These are phyloP conservation scores for Neurospora intermedia DNA, from an alignment of 495 filamentous ascomycete genomes.

Conservation along the genomic window DNA sequence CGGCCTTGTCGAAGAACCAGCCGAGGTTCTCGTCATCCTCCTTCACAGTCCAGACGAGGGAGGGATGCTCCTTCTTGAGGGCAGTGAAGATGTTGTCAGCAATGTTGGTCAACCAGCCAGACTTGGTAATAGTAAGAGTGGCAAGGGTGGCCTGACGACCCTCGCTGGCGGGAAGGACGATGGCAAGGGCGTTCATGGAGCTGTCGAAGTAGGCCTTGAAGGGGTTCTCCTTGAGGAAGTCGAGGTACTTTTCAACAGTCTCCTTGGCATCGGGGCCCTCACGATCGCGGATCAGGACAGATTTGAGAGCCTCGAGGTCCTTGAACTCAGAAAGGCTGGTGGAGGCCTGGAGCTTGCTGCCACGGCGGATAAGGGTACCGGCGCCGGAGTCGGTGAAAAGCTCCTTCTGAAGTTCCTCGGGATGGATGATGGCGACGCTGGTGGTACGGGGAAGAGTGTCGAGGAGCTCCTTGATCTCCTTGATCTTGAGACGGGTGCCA, in stretches of 20 bases:
- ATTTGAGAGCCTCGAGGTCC: constrained; percentile 65
- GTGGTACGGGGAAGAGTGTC: constrained; percentile 79
- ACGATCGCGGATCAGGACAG: constrained; percentile 74
- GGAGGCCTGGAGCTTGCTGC: constrained; percentile 77
- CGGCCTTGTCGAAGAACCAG: constrained; percentile 98
- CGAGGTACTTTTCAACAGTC: constrained; percentile 78
- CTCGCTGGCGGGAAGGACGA: constrained; percentile 64
- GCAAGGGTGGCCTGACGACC: constrained; percentile 63
- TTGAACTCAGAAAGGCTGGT: constrained; percentile 67
- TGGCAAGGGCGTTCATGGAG: constrained; percentile 90
- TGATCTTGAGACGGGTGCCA: constrained; percentile 94
- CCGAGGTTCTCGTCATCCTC: constrained; percentile 94
- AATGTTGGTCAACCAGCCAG: constrained; percentile 90
- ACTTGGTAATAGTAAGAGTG: constrained; percentile 90
- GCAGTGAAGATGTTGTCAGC: constrained; percentile 95
- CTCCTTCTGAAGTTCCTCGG: constrained; percentile 88
- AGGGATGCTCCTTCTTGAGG: constrained; percentile 86
- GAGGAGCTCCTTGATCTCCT: constrained; percentile 92
- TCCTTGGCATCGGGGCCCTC: constrained; percentile 74
- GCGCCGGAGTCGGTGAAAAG: constrained; percentile 94
- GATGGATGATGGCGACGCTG: constrained; percentile 96
- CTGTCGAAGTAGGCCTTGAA: constrained; percentile 97
- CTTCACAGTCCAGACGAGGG: constrained; percentile 93
- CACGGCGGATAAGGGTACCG: constrained; percentile 86
- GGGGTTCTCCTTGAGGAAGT: constrained; percentile 59